Percentiles rank a stretch among this genome's conserved stretches.
Evolutionary conservation across 2,329 filamentous ascomycete genomes (phyloP).

Genomic region (Phoma sp.): DNA sequence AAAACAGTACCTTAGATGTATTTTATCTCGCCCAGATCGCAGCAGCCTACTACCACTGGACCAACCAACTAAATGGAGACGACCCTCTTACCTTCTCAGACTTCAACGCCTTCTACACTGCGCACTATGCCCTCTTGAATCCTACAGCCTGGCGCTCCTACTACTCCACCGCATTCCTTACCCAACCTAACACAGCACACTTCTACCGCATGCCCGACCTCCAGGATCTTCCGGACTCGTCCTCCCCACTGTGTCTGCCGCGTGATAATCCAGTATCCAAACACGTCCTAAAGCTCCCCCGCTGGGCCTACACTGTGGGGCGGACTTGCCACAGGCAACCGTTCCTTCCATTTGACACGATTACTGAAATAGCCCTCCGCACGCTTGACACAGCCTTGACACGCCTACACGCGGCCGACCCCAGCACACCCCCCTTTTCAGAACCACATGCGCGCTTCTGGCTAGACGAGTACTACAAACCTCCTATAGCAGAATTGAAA

Average conservation of each 20-base stretch:
- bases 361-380: conserved; percentile 18
- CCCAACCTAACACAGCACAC: conserved; percentile 16
- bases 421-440: conserved; percentile 13
- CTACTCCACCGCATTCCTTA: conserved; percentile 19
- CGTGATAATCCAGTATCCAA: conserved; percentile 14
- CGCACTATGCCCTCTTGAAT: conserved; percentile 13
- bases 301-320: conserved; percentile 19
- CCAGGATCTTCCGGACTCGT: conserved; percentile 18
- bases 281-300: conserved; percentile 17
- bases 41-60: conserved; percentile 18
- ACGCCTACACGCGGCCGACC: conserved; percentile 15
- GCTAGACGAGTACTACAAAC: conserved; percentile 12
- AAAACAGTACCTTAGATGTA: conserved; percentile 19
- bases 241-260: conserved; percentile 12
- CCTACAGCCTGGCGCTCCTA: conserved; percentile 18
- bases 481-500: conserved; percentile 13
- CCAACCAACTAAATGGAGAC: conserved; percentile 10
- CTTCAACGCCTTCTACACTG: conserved; percentile 18
- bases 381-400: conserved; percentile 16
- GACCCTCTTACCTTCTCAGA: conserved; percentile 12
- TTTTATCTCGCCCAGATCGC: conserved; percentile 18
- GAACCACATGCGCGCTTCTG: conserved; percentile 19
- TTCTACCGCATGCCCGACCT: conserved; percentile 20
- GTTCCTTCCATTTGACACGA: conserved; percentile 15
- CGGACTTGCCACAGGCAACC: conserved; percentile 13